Percentiles rank a stretch among this genome's conserved stretches.
These are phyloP conservation scores for Flagelloscypha sp. DNA, from an alignment of 768 basidiomycete species.

Conservation along the genomic window DNA sequence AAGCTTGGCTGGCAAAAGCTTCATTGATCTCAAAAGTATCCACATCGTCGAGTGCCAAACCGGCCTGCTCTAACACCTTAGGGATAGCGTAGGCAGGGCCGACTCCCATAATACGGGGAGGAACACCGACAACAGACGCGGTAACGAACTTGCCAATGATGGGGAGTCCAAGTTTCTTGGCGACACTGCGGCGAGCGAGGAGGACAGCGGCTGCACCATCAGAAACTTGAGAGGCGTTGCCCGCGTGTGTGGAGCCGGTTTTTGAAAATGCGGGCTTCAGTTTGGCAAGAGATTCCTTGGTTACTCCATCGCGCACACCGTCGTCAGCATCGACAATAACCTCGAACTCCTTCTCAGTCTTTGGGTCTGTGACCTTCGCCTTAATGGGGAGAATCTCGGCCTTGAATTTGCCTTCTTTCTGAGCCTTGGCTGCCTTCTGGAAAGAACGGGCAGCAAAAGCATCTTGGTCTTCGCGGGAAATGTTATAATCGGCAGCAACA, in stretches of 20 bases:
- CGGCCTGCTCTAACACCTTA: slow-evolving; percentile 54
- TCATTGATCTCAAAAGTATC: slow-evolving; percentile 94
- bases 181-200: slow-evolving; percentile 70
- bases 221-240: slow-evolving; percentile 73
- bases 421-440: slow-evolving; percentile 74
- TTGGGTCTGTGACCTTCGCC: slow-evolving; percentile 61
- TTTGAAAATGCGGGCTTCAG: slow-evolving; percentile 81
- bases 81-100: slow-evolving; percentile 89
- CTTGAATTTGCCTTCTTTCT: slow-evolving; percentile 74
- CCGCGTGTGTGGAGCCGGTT: slow-evolving; percentile 71
- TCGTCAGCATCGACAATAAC: slow-evolving; percentile 76
- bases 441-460: slow-evolving; percentile 78
- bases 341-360: slow-evolving; percentile 58
- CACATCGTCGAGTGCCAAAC: slow-evolving; percentile 60
- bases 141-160: slow-evolving; percentile 81
- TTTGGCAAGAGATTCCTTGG: slow-evolving; percentile 66
- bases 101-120: slow-evolving; percentile 85
- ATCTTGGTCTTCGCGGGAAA: slow-evolving; percentile 75
- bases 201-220: slow-evolving; percentile 91
- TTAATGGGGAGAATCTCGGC: slow-evolving; percentile 79
- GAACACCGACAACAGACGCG: slow-evolving; percentile 66
- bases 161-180: slow-evolving; percentile 76
- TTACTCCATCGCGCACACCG: slow-evolving; percentile 81
- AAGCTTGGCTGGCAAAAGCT: slow-evolving; percentile 79
- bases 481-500: slow-evolving; percentile 68